These are phyloP conservation scores for Aspergillus versicolor DNA, from an alignment of 2,329 filamentous ascomycete species.

Conservation along the genomic window DNA sequence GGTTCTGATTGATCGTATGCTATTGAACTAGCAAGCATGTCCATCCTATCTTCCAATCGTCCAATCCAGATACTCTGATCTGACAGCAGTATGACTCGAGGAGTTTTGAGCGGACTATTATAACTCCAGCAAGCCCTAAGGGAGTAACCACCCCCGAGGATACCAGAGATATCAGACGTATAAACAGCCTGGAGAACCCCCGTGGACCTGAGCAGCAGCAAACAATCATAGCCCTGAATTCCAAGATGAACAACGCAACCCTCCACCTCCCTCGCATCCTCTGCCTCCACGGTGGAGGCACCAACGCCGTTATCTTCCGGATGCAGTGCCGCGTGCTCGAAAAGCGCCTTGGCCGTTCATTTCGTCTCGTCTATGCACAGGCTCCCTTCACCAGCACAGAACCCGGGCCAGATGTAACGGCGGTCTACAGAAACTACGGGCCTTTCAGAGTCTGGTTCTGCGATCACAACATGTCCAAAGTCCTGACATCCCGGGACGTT, in stretches of 20 bases:
- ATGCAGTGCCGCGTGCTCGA: background rate
- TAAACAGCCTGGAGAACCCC: too few species aligned
- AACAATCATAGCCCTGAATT: too few species aligned
- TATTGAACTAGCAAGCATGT: too few species aligned
- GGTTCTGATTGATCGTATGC: too few species aligned
- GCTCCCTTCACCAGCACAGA: background rate
- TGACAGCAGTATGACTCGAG: too few species aligned
- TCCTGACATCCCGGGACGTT: background rate
- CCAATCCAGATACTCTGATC: too few species aligned
- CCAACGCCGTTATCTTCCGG: conserved; percentile 6
- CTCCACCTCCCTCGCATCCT: conserved; percentile 6
- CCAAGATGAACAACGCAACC: background rate
- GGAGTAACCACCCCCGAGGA: too few species aligned
- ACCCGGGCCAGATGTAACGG: conserved; percentile 60
- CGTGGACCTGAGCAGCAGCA: background rate
- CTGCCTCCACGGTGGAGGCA: conserved; percentile 13
- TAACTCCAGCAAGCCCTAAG: too few species aligned
- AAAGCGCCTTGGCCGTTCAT: background rate
- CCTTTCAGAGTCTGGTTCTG: conserved; percentile 63
- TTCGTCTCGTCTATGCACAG: conserved; percentile 8
- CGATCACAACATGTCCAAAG: background rate
- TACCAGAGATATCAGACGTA: too few species aligned
- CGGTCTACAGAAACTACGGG: conserved; percentile 64
- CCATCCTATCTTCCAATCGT: too few species aligned
- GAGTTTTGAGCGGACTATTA: too few species aligned